phyloP scores from a whole-genome alignment of 495 filamentous ascomycete species.

The Bathelium albidoporum region DNA sequence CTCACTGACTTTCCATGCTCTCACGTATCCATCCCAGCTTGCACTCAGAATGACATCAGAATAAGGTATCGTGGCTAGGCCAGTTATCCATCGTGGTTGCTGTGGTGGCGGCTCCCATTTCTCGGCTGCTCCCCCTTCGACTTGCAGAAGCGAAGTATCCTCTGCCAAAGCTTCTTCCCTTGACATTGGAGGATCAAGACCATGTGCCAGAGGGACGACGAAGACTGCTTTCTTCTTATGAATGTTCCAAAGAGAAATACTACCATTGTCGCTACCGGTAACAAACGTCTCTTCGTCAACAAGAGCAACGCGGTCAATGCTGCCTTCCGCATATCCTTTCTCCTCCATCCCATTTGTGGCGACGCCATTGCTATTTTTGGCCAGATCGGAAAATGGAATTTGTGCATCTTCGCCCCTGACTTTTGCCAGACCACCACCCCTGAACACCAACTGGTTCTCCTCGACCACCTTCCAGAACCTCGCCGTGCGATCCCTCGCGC shows the following conservation, averaged over 20 bases:
- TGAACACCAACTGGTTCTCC: conserved; percentile 89
- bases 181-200: conserved; percentile 56
- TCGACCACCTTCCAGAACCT: conserved; percentile 94
- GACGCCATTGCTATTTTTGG: conserved; percentile 7
- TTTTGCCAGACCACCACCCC: conserved; percentile 57
- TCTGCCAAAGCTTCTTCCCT: conserved; percentile 63
- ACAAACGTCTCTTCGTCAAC: conserved; percentile 85
- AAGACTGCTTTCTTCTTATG: conserved; percentile 94
- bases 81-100: conserved; percentile 81
- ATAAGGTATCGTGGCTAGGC: conserved; percentile 71
- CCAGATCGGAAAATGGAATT: conserved; percentile 8
- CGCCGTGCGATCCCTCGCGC: conserved; percentile 84
- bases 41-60: conserved; percentile 81
- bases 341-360: conserved; percentile 11
- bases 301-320: conserved; percentile 79
- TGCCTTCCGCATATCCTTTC: conserved; percentile 62
- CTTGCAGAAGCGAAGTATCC: conserved; percentile 26
- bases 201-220: conserved; percentile 70
- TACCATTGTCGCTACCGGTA: conserved; percentile 83
- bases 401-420: conserved; percentile 25
- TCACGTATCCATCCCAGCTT: conserved; percentile 83
- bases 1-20: conserved; percentile 72
- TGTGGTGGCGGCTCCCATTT: conserved; percentile 36
- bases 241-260: conserved; percentile 75
- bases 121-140: conserved; percentile 36